Base-by-base conservation (phyloP, 805 yeast genomes). In the Candida boleticola region DNA sequence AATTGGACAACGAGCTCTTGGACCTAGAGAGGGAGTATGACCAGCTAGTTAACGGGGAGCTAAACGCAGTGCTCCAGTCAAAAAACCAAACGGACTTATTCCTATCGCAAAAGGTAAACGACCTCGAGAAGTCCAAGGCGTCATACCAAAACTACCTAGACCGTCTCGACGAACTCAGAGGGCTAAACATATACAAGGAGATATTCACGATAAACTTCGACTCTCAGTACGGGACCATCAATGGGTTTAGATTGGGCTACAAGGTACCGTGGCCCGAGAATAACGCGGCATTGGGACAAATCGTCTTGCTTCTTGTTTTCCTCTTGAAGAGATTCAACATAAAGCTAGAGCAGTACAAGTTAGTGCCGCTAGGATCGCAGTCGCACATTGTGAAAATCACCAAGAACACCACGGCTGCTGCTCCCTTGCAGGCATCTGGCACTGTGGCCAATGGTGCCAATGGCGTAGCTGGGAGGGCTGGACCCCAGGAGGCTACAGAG, bases 281-380 rank as follows among this genome's bases (percentile, higher is more conserved):
- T 33, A 90, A 89, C 57, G 93, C 95, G 1, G 97, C 95, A 0
- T 64, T 90, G 52, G 98, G 98, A 0, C 96, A 90, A 50, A 66
- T 90, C 2, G 76, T 87, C 2, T 63, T 89, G 10, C 61, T 92
- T 16, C 57, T 90, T 23, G 73, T 83, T 0, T 86, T 92, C 1
- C 72, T 89, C 2, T 62, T 77, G 1, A 66, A 77, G 10, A 70
- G 82, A 34, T 67, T 89, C 23, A 70, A 77, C 6, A 59, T 88
- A 20, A 71, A 71, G 25, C 57, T 87, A 6, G 64, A 67, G 0
- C 78, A 79, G 3, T 90, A 85, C 59, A 76, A 76, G 45, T 61
- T 90, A 14, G 74, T 80, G 18, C 96, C 97, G 0, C 69, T 87
- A 77, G 97, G 97, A 0, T 85, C 96, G 1, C 81, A 79, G 46